phyloP scores from a whole-genome alignment of 2,329 filamentous ascomycete species.

The Colletotrichum sp. region DNA sequence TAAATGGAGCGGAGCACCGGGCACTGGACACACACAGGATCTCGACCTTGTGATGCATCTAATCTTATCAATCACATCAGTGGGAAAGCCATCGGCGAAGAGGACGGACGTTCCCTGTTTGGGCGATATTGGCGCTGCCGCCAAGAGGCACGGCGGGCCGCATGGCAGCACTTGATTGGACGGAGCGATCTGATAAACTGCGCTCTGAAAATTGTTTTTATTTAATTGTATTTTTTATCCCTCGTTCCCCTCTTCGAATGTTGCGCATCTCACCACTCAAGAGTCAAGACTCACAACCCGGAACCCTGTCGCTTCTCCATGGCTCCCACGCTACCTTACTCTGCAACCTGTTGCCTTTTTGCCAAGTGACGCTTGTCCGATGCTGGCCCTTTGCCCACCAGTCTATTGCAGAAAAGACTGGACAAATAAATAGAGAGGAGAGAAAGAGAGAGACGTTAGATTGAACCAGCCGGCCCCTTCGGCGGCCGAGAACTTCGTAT shows the following conservation, averaged over 20 bases:
- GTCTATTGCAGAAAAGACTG: not conserved
- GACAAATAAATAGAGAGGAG: not conserved
- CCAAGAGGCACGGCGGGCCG: slow-evolving; percentile 1
- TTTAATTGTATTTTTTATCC: not conserved
- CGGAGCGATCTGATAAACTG: slow-evolving; percentile 10
- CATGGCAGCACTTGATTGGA: not conserved
- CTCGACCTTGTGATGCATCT: slow-evolving; percentile 10
- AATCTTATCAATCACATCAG: slow-evolving; percentile 22
- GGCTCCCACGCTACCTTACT: not conserved
- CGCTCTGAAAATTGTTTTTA: not conserved
- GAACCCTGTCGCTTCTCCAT: not conserved
- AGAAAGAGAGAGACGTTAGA: not conserved
- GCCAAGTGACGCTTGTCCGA: slow-evolving; percentile 4
- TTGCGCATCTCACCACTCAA: not conserved
- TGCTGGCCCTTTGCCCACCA: not conserved
- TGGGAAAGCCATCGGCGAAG: not conserved
- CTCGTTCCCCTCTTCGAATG: not conserved
- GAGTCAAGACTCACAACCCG: not conserved
- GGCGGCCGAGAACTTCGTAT: slow-evolving; percentile 10
- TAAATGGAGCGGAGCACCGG: not conserved
- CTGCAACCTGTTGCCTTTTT: not conserved
- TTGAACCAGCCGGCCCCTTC: not conserved
- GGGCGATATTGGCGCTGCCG: not conserved
- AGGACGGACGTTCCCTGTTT: slow-evolving; percentile 1
- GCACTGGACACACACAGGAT: not conserved